Percentiles rank a stretch among this genome's conserved stretches.
phyloP scores from a whole-genome alignment of 306 rosid genomes.

The Quercus aquifolioides region DNA sequence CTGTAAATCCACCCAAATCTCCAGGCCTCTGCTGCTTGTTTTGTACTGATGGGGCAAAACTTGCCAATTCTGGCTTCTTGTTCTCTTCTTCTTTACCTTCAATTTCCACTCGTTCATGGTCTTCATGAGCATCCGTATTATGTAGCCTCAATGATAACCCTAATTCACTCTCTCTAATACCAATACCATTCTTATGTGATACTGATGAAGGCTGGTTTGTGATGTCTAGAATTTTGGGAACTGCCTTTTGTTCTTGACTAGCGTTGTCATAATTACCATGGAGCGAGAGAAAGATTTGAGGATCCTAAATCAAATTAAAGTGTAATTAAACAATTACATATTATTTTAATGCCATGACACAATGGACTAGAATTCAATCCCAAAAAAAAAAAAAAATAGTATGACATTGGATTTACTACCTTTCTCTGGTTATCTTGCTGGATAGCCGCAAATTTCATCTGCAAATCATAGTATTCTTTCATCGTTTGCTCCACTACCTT shows the following conservation, averaged over 20 bases:
- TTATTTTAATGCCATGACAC: background rate
- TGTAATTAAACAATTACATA: background rate
- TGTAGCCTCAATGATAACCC: constrained; percentile 72
- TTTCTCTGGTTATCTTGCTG: constrained; percentile 53
- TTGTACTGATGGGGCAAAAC: constrained; percentile 26
- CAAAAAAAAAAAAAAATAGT: too few species aligned
- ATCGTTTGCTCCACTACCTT: constrained; percentile 74
- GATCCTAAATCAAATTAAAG: constrained; percentile 43
- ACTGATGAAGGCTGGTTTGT: constrained; percentile 20
- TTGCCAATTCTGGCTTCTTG: constrained; percentile 14
- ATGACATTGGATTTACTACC: constrained; percentile 28
- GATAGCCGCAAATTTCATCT: constrained; percentile 52
- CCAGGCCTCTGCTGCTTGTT: constrained; percentile 43
- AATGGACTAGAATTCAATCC: background rate
- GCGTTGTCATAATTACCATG: constrained; percentile 30
- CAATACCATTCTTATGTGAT: constrained; percentile 22
- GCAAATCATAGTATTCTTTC: constrained; percentile 79
- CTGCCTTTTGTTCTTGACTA: constrained; percentile 25
- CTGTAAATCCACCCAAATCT: constrained; percentile 23
- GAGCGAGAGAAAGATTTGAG: constrained; percentile 47
- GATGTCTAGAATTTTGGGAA: constrained; percentile 22
- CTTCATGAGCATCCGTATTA: constrained; percentile 30
- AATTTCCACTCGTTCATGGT: constrained; percentile 17
- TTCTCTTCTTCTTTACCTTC: constrained; percentile 5
- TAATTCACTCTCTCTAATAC: constrained; percentile 34